A percentile compares a stretch with the other conserved stretches of the same genome.
phyloP scores from a whole-genome alignment of 2,329 filamentous ascomycete genomes.

The Ustilaginoidea virens region DNA sequence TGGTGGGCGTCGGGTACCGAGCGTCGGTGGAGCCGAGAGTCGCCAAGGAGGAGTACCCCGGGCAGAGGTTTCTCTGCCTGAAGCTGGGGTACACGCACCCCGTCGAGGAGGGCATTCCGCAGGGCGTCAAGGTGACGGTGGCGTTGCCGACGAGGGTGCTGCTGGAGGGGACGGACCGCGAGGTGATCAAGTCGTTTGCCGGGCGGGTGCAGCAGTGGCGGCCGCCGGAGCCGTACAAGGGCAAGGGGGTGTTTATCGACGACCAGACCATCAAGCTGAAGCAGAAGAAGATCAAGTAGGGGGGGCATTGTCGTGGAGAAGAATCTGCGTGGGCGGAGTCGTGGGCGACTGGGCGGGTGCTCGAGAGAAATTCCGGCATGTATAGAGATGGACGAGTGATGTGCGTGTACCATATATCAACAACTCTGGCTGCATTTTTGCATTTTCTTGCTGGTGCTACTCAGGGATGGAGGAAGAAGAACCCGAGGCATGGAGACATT shows the following conservation, averaged over 20 bases:
- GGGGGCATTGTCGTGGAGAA: too few species aligned
- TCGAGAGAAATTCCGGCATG: too few species aligned
- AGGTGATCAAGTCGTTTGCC: conserved; percentile 80
- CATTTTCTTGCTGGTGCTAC: too few species aligned
- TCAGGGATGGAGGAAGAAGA: too few species aligned
- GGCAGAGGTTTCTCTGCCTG: conserved; percentile 77
- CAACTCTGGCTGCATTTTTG: too few species aligned
- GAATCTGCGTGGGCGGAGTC: too few species aligned
- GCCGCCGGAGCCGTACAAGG: conserved; percentile 93
- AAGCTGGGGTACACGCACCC: conserved; percentile 97
- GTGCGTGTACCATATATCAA: too few species aligned
- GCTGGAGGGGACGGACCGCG: conserved; percentile 74
- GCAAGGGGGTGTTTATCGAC: conserved; percentile 97
- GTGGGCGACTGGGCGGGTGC: too few species aligned
- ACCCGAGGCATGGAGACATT: too few species aligned
- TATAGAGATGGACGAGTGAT: too few species aligned
- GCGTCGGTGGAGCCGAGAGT: conserved; percentile 70
- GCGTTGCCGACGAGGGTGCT: conserved; percentile 85
- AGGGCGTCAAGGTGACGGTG: conserved; percentile 70
- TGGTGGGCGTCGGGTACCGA: conserved; percentile 92
- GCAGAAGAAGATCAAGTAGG: conserved; percentile 92
- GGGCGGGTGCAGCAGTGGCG: conserved; percentile 81
- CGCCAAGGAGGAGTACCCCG: conserved; percentile 58
- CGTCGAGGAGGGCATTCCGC: conserved; percentile 73
- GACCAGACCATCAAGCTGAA: conserved; percentile 97